phyloP scores from a whole-genome alignment of 192 early-diverging fungal species.

The Paraglomus brasilianum region DNA sequence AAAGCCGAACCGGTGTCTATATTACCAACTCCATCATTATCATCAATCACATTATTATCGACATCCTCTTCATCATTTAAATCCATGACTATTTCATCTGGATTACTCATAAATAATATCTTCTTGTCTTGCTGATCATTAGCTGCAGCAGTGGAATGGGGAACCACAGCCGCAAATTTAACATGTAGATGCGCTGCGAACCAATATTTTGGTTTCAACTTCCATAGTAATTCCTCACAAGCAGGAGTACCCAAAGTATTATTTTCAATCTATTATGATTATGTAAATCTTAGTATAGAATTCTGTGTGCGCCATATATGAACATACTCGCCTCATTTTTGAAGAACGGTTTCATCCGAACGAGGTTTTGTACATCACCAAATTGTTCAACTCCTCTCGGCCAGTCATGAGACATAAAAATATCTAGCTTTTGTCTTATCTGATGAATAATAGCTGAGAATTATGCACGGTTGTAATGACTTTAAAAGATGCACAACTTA shows the following conservation, averaged over 20 bases:
- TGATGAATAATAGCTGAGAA: slow-evolving; percentile 36
- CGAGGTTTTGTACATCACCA: slow-evolving; percentile 65
- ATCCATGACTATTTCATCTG: slow-evolving; percentile 44
- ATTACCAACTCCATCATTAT: slow-evolving; percentile 39
- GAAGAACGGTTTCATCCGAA: slow-evolving; percentile 75
- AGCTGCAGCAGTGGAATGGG: slow-evolving; percentile 35
- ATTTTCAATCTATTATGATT: slow-evolving; percentile 50
- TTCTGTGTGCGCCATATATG: not conserved
- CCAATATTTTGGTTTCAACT: slow-evolving; percentile 86
- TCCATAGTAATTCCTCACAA: slow-evolving; percentile 68
- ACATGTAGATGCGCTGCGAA: slow-evolving; percentile 96
- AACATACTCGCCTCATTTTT: slow-evolving; percentile 58
- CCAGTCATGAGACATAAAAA: slow-evolving; percentile 97
- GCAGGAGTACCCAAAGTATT: slow-evolving; percentile 78
- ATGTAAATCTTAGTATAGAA: not conserved
- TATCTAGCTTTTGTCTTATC: slow-evolving; percentile 75
- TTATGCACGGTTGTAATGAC: too few relatives aligned
- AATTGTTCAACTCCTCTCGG: slow-evolving; percentile 79
- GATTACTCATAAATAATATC: slow-evolving; percentile 23
- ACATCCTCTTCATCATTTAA: slow-evolving; percentile 33
- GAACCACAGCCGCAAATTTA: slow-evolving; percentile 73
- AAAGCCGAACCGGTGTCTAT: slow-evolving; percentile 5
- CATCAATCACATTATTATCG: slow-evolving; percentile 53
- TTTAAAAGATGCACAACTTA: too few relatives aligned
- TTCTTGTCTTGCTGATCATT: not conserved